phyloP scores from a whole-genome alignment of 2,329 filamentous ascomycete species.

The Didymella pomorum region DNA sequence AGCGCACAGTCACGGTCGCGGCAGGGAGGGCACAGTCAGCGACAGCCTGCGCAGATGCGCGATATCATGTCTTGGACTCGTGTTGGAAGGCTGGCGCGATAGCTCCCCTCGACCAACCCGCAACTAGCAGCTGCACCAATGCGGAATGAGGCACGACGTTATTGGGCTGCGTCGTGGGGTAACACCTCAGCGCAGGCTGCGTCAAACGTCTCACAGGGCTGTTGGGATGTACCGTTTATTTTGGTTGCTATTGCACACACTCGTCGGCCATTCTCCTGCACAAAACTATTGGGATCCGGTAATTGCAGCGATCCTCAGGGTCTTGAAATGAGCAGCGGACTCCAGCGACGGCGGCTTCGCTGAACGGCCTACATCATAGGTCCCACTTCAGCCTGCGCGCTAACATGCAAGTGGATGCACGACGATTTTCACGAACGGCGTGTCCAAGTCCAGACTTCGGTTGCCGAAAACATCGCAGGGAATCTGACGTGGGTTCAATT shows the following conservation, averaged over 20 bases:
- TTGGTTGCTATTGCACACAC: not conserved
- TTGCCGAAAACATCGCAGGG: not conserved
- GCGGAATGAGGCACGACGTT: conserved; percentile 7
- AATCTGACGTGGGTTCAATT: not conserved
- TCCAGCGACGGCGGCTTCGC: conserved; percentile 5
- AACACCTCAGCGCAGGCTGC: conserved; percentile 9
- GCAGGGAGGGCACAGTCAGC: conserved; percentile 10
- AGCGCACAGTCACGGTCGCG: conserved; percentile 8
- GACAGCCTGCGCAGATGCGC: conserved; percentile 2
- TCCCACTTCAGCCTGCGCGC: conserved; percentile 9
- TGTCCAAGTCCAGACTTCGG: conserved; percentile 5
- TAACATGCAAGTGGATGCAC: conserved; percentile 13
- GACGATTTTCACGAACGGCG: conserved; percentile 20
- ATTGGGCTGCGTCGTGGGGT: conserved; percentile 17
- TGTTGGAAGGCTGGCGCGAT: conserved; percentile 22
- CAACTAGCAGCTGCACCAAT: conserved; percentile 19
- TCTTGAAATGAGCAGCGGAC: conserved; percentile 4
- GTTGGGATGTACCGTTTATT: not conserved
- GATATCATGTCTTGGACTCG: conserved; percentile 14
- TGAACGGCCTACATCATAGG: conserved; percentile 17
- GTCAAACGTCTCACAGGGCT: conserved; percentile 17
- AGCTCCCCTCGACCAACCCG: conserved; percentile 14
- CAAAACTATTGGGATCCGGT: not conserved
- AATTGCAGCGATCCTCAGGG: conserved; percentile 12
- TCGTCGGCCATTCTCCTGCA: not conserved